Evolutionary conservation across 176 grass and related monocot species (phyloP), one percentile per base, ranked within the genome.

Genomic region (Bromus sterilis): DNA sequence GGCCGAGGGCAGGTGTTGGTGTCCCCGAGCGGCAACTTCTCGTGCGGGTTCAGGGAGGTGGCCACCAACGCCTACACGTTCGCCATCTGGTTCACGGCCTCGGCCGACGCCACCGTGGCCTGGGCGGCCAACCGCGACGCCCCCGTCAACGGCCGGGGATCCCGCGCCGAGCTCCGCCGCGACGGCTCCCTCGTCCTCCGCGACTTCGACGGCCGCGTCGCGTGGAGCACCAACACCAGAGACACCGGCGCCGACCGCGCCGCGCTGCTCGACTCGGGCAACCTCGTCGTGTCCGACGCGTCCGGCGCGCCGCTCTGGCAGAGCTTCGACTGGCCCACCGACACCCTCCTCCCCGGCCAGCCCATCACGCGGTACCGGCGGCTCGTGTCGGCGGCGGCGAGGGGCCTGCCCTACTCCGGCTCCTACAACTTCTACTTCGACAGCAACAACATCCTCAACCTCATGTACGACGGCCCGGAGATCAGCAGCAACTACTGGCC

Each of bases 401-500:
- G 58, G 15, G 90, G 90, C 31, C 44, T 88, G 48, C 62, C 87
- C 0, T 86, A 62, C 67, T 88, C 93, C 1, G 87, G 93, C 2
- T 43, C 64, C 58, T 92, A 95, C 71, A 82, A 39, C 28, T 81
- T 95, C 33, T 90, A 88, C 62, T 95, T 92, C 74, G 83, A 95
- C 80, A 90, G 76, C 75, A 80, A 84, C 80, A 92, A 92, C 60
- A 84, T 95, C 53, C 83, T 93, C 30, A 89, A 82, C 53, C 83
- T 95, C 36, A 86, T 89, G 23, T 95, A 93, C 77, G 87, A 95
- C 23, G 86, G 71, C 6, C 85, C 90, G 1, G 85, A 95, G 36
- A 77, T 90, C 73, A 86, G 82, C 49, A 95, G 87, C 76, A 90
- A 88, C 71, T 95, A 95, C 79, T 95, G 93, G 90, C 90, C 93